These are phyloP conservation scores for Serendipita indica DNA, from an alignment of 768 basidiomycete genomes.

Conservation along the genomic window DNA sequence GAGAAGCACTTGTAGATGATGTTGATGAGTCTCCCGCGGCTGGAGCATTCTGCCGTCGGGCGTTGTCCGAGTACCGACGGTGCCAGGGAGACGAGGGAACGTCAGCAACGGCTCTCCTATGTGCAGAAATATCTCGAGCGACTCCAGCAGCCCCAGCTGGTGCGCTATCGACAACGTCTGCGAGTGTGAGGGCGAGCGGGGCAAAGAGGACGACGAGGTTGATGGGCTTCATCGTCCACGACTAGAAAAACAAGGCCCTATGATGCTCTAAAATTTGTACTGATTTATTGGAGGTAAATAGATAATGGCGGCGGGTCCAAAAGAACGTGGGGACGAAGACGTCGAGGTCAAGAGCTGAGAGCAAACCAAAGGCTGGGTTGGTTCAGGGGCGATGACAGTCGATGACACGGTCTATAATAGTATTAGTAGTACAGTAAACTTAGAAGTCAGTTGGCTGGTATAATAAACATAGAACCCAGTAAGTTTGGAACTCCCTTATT, in stretches of 20 bases:
- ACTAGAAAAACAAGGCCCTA: not conserved
- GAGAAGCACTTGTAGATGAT: too few relatives aligned
- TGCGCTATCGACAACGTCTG: not conserved
- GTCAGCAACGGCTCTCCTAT: not conserved
- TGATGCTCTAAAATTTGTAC: not conserved
- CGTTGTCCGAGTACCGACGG: not conserved
- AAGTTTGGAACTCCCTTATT: too few relatives aligned
- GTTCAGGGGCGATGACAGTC: too few relatives aligned
- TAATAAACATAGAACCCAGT: too few relatives aligned
- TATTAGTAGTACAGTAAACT: too few relatives aligned
- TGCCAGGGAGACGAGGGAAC: constrained; percentile 1
- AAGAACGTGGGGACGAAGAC: not conserved
- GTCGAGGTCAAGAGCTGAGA: not conserved
- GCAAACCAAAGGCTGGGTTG: too few relatives aligned
- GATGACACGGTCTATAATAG: too few relatives aligned
- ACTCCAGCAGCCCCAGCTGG: not conserved
- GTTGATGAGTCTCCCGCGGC: not conserved
- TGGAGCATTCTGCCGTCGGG: not conserved
- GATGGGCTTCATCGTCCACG: not conserved
- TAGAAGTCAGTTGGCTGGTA: too few relatives aligned
- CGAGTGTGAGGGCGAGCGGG: constrained; percentile 4
- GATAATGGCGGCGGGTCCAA: not conserved
- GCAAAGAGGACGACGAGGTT: not conserved
- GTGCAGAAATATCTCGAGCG: not conserved
- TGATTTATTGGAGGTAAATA: not conserved